Evolutionary conservation across 2,329 filamentous ascomycete genomes (phyloP), one percentile per base, ranked within the genome.

Genomic region (Paecilomyces sp.): DNA sequence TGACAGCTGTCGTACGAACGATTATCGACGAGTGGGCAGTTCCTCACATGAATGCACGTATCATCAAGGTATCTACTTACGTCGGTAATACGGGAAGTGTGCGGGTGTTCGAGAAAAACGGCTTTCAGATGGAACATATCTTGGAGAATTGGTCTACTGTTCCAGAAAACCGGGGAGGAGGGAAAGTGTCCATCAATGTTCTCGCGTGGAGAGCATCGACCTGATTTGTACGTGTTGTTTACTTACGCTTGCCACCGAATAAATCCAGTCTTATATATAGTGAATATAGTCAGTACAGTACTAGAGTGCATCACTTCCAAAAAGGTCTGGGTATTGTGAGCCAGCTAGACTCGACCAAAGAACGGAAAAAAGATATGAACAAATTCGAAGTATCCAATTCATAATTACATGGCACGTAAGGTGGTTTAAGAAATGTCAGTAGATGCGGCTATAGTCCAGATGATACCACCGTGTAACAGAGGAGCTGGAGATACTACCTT

Each of bases 91-190:
- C 33, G n/a, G 62, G 66, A 1, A 72, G 70, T 57, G 24, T 60
- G 33, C 61, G 59, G 24, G 68, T 72, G 3, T 66, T 72, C 58
- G 61, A 64, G 52, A 71, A 71, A 58, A 70, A 68, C 55, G 66
- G 67, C 41, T 72, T 72, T 58, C 31, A 60, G 33, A 30, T 60
- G 22, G 57, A 64, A 31, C 24, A 54, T 54, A 65, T 60, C 0
- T 50, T 69, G 30, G 59, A 67, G 25, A 62, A 69, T 50, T 66
- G 63, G 58, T 60, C 57, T 33, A 36, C 36, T 3, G 61, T 62
- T 18, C 55, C 59, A 13, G 56, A 60, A 31, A 60, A 34, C 8
- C 61, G 65, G 33, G 65, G 62, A 2, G 67, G 62, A 9, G 66
- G 66, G 13, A 62, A 9, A 33, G 65, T 57, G 57, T 67, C 68